Base-by-base conservation (phyloP, 805 yeast species). In the Schwanniomyces occidentalis region DNA sequence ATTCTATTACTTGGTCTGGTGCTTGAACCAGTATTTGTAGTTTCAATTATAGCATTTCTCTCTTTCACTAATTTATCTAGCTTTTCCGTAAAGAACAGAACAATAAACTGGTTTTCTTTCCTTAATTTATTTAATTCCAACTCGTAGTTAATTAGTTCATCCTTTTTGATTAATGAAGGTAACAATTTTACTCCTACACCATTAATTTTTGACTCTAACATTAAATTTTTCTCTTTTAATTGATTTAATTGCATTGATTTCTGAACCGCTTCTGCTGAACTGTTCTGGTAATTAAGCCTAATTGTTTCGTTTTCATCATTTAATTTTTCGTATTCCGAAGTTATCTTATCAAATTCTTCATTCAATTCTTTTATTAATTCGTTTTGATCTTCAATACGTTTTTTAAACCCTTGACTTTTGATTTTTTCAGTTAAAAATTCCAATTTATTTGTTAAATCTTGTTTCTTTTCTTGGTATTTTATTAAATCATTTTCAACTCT, bases 101-200 rank as follows among this genome's bases (percentile, higher is more conserved):
- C 23, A 30, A 65, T 41, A 38, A 65, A 65, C 9, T 44, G 39
- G 38, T 58, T 65, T 32, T 63, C 63, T 27, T 39, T 42, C 29
- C 44, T 43, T 6, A 65, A 22, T 18, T 52, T 51, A 17, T 38
- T 41, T 40, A 65, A 52, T 23, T 48, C 50, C 18, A 35, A 32
- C 29, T 63, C 65, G 32, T 54, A 53, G 16, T 45, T 51, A 10
- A 54, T 41, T 1, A 58, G 24, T n/a, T 59, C 65, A 25, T 67
- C 71, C 34, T 55, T 57, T 21, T 53, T 51, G 9, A 63, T 47
- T 24, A 67, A 50, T 3, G 59, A 43, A 1, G 73, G 73, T 16
- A 68, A 48, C 2, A 56, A 37, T 16, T 47, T 51, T 45, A 58
- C 54, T 2, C 73, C 73, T 1, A 65, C 63, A 0, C 69, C 67